Percentiles rank a stretch among this genome's conserved stretches.
These are phyloP conservation scores for Pisolithus albus DNA, from an alignment of 768 basidiomycete species.

Conservation along the genomic window DNA sequence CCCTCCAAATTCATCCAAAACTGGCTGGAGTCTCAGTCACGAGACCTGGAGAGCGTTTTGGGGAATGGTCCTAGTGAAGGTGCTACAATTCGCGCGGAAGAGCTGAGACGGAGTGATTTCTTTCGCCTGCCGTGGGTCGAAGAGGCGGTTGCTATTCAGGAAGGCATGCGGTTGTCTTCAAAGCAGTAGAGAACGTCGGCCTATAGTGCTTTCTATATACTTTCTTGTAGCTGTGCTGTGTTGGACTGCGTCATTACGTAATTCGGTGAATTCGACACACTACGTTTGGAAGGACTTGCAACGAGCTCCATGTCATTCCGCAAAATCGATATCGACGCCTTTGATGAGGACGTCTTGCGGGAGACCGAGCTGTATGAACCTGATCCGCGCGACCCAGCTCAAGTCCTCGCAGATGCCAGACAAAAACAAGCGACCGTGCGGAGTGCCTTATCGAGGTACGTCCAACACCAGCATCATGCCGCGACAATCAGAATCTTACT, in stretches of 20 bases:
- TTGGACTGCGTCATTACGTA: too few species aligned
- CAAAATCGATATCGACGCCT: constrained; percentile 90
- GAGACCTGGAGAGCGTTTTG: constrained; percentile 82
- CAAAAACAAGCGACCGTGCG: constrained; percentile 68
- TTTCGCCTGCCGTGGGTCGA: constrained; percentile 92
- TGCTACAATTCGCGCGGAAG: constrained; percentile 74
- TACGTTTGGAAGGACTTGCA: background rate
- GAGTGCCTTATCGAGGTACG: constrained; percentile 66
- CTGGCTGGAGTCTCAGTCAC: constrained; percentile 88
- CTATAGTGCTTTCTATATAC: too few species aligned
- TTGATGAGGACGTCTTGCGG: constrained; percentile 84
- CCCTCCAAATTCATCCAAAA: constrained; percentile 79
- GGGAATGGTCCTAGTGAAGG: constrained; percentile 82
- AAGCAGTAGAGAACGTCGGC: constrained; percentile 25
- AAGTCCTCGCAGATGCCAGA: constrained; percentile 71
- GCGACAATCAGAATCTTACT: background rate
- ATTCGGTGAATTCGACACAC: too few species aligned
- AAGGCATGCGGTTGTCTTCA: constrained; percentile 66
- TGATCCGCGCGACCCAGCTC: constrained; percentile 72
- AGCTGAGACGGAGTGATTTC: constrained; percentile 82
- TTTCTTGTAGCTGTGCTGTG: too few species aligned
- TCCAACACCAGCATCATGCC: constrained; percentile 5
- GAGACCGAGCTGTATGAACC: constrained; percentile 83
- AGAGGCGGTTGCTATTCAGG: constrained; percentile 79
- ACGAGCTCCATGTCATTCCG: constrained; percentile 52